Base-by-base conservation (phyloP, 208 protist species). In the Leishmania major region DNA sequence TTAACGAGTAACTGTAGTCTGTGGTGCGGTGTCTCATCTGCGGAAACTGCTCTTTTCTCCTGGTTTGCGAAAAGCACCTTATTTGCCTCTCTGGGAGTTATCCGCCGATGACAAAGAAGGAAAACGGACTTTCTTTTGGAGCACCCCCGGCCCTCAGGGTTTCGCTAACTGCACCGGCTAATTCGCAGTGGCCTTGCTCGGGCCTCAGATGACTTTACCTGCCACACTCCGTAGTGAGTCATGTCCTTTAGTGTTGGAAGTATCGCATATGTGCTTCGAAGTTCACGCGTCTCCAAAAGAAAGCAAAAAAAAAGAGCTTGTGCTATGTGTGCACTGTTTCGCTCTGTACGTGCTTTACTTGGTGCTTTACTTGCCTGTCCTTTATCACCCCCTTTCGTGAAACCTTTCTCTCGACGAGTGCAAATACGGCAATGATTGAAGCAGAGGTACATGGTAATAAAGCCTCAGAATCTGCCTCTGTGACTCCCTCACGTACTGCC, bases 1-100 rank as follows among this genome's bases (percentile, higher is more conserved):
- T 66, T 69, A 75, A 43, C 28, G 77, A 86, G 47, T 60, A 67
- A 35, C 43, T 31, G 31, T 83, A 53, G 28, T 35, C 49, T 83
- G 69, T 78, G 51, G 5, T 66, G 40, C 25, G 45, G 31, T 70
- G 55, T 47, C 47, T 82, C 31, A 28, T 70, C 64, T 82, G 75
- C 35, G 11, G 31, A 35, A 40, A 17, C 28, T 82, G 43, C 40
- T 4, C 71, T 70, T 11, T 79, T 55, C 13, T 79, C 40, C 45
- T 79, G 60, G 35, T 35, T 13, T 45, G 40, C 28, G 11, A 35
- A 19, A 64, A 40, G 17, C 53, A 64, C 28, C 43, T n/a, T 25
- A 51, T 73, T 25, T 22, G 28, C 15, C 25, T 51, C 69, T 73
- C 37, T 31, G 43, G 8, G 35, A n/a, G 25, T 35, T n/a, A 22